Evolutionary conservation across 2,329 filamentous ascomycete species (phyloP), one percentile per base, ranked within the genome.

Genomic region (Torrubiellomyces zombiae): DNA sequence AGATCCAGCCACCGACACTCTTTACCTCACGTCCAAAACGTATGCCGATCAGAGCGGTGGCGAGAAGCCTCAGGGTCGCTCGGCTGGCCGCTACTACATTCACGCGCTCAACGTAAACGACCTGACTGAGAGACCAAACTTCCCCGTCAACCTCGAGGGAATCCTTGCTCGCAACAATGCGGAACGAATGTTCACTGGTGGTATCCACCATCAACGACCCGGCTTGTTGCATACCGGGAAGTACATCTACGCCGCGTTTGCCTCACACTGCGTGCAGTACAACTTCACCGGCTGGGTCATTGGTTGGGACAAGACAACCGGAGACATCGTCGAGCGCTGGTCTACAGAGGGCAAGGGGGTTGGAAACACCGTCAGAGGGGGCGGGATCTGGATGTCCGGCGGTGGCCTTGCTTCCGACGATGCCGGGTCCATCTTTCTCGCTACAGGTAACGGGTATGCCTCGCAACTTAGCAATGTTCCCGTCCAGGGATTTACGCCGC

Each of bases 211-310:
- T 16, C 63, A 68, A 35, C 50, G 62, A 6, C 59, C 64, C 0
- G 55, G 50, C 4, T 39, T 69, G 9, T 44, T 57, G 2, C 45
- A 59, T 14, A 42, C 56, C 0, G 58, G 58, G 2, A 47, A 56
- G 25, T 53, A 50, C 21, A 44, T 69, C 5, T 65, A 66, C 27
- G 59, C 54, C 1, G 62, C 51, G 0, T 67, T 68, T 31, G 63
- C 60, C 1, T 63, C 60, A 7, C 58, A 67, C 31, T 69, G 63
- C 24, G 63, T 65, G 14, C 50, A 59, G 28, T 68, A 58, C 39
- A 64, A 68, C 36, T 66, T 66, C 32, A 65, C 61, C 2, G 60
- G 61, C 14, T 58, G 56, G 46, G 45, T 67, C 20, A 48, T 67
- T 20, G 58, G 59, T 4, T 53, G 58, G 37, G 50, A 62, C 39